phyloP scores from a whole-genome alignment of 805 yeast species.

The Myxozyma nipponensis region DNA sequence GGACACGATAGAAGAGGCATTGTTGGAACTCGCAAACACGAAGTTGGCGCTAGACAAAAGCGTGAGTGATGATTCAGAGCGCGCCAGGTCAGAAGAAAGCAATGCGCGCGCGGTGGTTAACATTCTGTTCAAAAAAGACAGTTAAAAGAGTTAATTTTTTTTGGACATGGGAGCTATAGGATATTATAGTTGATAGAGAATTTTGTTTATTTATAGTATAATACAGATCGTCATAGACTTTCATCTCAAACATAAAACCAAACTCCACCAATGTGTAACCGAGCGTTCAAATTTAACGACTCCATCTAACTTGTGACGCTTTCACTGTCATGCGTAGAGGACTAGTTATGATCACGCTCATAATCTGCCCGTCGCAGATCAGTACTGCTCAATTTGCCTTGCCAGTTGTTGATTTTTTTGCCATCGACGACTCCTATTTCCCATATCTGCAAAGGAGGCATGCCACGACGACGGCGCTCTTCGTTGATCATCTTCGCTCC shows the following conservation, averaged over 20 bases:
- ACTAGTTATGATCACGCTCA: slow-evolving; percentile 1
- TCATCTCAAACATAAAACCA: too few species aligned
- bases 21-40: slow-evolving; percentile 78
- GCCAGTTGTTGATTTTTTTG: slow-evolving; percentile 6
- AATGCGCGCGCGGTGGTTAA: slow-evolving; percentile 40
- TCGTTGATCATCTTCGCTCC: slow-evolving; percentile 77
- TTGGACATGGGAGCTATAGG: background rate
- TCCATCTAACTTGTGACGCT: too few species aligned
- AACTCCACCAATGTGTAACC: too few species aligned
- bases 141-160: background rate
- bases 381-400: slow-evolving; percentile 25
- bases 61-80: slow-evolving; percentile 37
- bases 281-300: too few species aligned
- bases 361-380: slow-evolving; percentile 14
- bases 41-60: slow-evolving; percentile 77
- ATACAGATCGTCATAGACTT: too few species aligned
- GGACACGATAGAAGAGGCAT: slow-evolving; percentile 84
- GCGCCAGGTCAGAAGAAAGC: slow-evolving; percentile 37
- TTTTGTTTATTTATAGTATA: too few species aligned
- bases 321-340: too few species aligned
- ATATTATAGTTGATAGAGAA: background rate
- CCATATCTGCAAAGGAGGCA: slow-evolving; percentile 49
- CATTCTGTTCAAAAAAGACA: slow-evolving; percentile 32
- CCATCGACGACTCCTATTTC: slow-evolving; percentile 40
- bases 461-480: slow-evolving; percentile 54